These are phyloP conservation scores for Ophiognomonia clavigignenti-juglandacearum DNA, from an alignment of 2,329 filamentous ascomycete species.

Conservation along the genomic window DNA sequence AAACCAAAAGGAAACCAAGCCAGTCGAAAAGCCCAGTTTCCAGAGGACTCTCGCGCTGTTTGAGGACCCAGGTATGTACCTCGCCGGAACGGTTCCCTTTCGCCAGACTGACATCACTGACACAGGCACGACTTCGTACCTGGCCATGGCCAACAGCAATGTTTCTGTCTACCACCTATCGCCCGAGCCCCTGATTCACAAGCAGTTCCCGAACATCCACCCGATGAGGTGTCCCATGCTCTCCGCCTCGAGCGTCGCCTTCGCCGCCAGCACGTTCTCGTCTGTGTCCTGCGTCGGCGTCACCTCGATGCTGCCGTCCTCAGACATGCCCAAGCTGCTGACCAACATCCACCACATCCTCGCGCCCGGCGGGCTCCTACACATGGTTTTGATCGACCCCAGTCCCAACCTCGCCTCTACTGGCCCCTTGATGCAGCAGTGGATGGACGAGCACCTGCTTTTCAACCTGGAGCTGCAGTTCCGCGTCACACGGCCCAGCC, in stretches of 20 bases:
- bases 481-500: conserved; percentile 54
- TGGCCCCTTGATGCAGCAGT: conserved; percentile 52
- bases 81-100: conserved; percentile 17
- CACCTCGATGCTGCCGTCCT: conserved; percentile 50
- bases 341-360: conserved; percentile 53
- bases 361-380: conserved; percentile 47
- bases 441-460: conserved; percentile 59
- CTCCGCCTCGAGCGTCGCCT: conserved; percentile 29
- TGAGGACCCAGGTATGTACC: conserved; percentile 42
- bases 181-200: conserved; percentile 32
- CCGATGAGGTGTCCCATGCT: conserved; percentile 35
- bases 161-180: conserved; percentile 43
- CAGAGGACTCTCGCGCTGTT: conserved; percentile 44
- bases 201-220: conserved; percentile 34
- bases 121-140: conserved; percentile 43
- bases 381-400: conserved; percentile 60
- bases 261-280: conserved; percentile 40
- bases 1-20: conserved; percentile 6
- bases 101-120: background rate
- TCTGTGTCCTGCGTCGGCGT: conserved; percentile 50
- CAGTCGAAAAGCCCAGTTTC: conserved; percentile 18
- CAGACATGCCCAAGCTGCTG: conserved; percentile 52
- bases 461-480: conserved; percentile 54
- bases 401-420: conserved; percentile 50
- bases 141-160: conserved; percentile 38